Evolutionary conservation across 371 early-diverging fungal species (phyloP), one percentile per base, ranked within the genome.

Genomic region (Mucor irregularis): DNA sequence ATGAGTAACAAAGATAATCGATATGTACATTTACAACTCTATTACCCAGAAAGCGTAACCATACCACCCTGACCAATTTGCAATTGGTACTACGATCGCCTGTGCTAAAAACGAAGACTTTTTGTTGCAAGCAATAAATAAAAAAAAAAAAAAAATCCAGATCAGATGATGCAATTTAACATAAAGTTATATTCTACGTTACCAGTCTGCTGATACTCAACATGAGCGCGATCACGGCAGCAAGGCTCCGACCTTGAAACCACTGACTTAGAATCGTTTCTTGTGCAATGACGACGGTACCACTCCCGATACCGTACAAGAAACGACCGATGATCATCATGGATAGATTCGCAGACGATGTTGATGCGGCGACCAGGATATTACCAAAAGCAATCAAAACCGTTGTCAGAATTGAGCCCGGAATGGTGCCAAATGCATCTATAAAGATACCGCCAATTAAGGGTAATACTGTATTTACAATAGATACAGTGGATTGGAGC

Each of bases 231-330:
- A 89, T 77, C 7, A 80, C 82, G 13, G 76, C 74, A 11, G 88
- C 82, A 24, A 89, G 64, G 5, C 85, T 82, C 22, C 83, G 74
- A 39, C 88, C 87, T 25, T 66, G 74, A 59, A 89, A 89, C 89
- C 89, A 89, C 64, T 87, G 85, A 47, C 83, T 83, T 2, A 89
- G 65, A 13, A 89, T 88, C 9, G 88, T 84, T 53, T 85, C 83
- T 68, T 89, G 89, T 5, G 86, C 84, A 25, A 83, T 87, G 0
- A 84, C 81, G 19, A 89, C 81, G 0, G 87, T 80, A 5, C 88
- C 88, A 45, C 86, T 85, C 5, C 89, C 89, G 8, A 89, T 79
- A 28, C 89, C 89, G 54, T 87, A 89, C 28, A 89, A 58, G 10
- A 88, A 65, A 30, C 87, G 82, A n/a, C 88, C 88, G 0, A 69